Conservation (phyloP, 2,329 filamentous ascomycete genomes). For the Trichoderma harzianum region DNA sequence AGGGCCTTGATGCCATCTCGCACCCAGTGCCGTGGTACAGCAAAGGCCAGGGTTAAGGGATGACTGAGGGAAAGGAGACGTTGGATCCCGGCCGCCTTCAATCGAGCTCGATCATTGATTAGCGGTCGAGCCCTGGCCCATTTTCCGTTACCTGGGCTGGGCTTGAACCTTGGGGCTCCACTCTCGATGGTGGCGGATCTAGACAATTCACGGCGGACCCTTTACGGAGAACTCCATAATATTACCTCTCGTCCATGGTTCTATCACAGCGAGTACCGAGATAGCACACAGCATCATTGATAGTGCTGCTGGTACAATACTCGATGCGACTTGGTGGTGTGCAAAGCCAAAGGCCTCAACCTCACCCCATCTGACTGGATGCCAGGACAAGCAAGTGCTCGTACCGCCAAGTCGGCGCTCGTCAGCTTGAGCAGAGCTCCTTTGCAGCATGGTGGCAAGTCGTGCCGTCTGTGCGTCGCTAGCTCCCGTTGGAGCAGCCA, state of each 20-base stretch:
- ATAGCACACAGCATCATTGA: not conserved
- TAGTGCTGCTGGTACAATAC: not conserved
- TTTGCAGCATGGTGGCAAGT: constrained; percentile 14
- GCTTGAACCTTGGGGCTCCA: not conserved
- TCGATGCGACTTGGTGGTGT: not conserved
- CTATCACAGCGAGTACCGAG: not conserved
- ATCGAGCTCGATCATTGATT: constrained; percentile 16
- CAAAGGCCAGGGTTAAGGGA: not conserved
- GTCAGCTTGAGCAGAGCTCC: constrained; percentile 6
- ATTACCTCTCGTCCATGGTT: not conserved
- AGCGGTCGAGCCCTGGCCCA: constrained; percentile 15
- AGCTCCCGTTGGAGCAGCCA: constrained; percentile 8
- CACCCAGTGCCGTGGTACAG: constrained; percentile 1
- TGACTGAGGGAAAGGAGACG: not conserved
- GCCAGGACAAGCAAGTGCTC: not conserved
- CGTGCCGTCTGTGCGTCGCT: constrained; percentile 17
- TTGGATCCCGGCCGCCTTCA: constrained; percentile 6
- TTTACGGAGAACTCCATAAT: constrained; percentile 4
- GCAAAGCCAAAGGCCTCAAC: not conserved
- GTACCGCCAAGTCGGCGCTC: not conserved
- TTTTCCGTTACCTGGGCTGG: constrained; percentile 2
- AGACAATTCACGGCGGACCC: not conserved
- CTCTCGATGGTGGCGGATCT: constrained; percentile 8
- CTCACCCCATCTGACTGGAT: not conserved
- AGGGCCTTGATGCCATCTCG: not conserved